phyloP scores from a whole-genome alignment of 148 eudicot species.

The Vaccinium corymbosum region DNA sequence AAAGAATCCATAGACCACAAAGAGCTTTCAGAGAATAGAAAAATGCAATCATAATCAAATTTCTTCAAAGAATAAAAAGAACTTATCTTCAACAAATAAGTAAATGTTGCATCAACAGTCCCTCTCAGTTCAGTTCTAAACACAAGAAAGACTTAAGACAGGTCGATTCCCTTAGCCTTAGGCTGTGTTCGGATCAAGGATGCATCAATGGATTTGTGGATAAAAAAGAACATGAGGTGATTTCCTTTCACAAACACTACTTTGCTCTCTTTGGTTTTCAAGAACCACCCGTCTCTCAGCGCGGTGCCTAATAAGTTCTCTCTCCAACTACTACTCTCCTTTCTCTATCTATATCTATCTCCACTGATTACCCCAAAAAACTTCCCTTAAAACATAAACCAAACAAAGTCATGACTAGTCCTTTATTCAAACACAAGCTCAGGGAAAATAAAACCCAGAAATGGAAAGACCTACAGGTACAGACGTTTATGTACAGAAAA shows the following conservation, averaged over 20 bases:
- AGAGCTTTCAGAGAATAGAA: not conserved
- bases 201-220: not conserved
- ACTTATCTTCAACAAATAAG: not conserved
- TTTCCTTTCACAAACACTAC: not conserved
- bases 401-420: not conserved
- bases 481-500: too few species aligned
- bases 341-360: too few species aligned
- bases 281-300: too few species aligned
- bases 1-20: not conserved
- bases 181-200: not conserved
- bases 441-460: not conserved
- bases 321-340: too few species aligned
- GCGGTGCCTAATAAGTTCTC: too few species aligned
- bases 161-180: not conserved
- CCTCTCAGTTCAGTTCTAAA: too few species aligned
- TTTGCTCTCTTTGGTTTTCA: too few species aligned
- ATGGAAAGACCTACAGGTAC: too few species aligned
- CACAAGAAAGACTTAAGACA: not conserved
- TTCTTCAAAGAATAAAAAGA: not conserved
- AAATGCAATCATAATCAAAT: not conserved
- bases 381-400: too few species aligned
- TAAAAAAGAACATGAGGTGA: not conserved
- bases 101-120: too few species aligned
- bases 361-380: too few species aligned
- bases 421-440: not conserved